Conservation (phyloP, 129 eudicot species). For the Cynara cardunculus region DNA sequence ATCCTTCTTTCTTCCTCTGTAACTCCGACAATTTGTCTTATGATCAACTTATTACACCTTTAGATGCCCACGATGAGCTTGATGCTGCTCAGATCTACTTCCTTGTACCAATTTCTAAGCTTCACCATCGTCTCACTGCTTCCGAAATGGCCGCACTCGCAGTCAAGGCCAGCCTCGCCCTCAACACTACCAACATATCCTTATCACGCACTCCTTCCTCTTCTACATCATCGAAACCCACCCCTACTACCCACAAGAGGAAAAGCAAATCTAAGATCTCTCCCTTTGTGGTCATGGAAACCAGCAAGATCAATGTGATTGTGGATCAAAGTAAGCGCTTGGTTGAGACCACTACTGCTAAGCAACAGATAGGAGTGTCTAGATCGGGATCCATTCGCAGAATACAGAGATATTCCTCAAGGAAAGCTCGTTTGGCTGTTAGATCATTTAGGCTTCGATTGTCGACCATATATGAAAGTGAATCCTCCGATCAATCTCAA, state of each 20-base stretch:
- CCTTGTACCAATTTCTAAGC: constrained; percentile 40
- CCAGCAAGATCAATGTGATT: constrained; percentile 33
- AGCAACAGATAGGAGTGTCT: constrained; percentile 11
- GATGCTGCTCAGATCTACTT: constrained; percentile 66
- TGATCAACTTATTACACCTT: constrained; percentile 42
- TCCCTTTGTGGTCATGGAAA: constrained; percentile 35
- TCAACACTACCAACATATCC: constrained; percentile 5
- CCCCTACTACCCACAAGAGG: not conserved
- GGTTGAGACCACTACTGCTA: not conserved
- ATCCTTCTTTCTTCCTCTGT: constrained; percentile 42
- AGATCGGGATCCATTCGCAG: constrained; percentile 34
- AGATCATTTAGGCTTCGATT: constrained; percentile 28
- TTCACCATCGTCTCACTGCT: constrained; percentile 43
- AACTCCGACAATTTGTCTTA: constrained; percentile 59
- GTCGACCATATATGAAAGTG: constrained; percentile 35
- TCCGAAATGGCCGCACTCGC: constrained; percentile 84
- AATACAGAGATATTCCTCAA: constrained; percentile 25
- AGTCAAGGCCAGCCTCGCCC: constrained; percentile 69
- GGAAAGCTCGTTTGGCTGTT: constrained; percentile 34
- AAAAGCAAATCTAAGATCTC: constrained; percentile 23
- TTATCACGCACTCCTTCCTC: not conserved
- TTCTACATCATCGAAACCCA: not conserved
- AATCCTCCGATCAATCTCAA: constrained; percentile 1
- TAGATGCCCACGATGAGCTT: constrained; percentile 32
- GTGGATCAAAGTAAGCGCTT: constrained; percentile 5